These are phyloP conservation scores for Teunomyces barrocoloradensis DNA, from an alignment of 805 yeast species.

Conservation along the genomic window DNA sequence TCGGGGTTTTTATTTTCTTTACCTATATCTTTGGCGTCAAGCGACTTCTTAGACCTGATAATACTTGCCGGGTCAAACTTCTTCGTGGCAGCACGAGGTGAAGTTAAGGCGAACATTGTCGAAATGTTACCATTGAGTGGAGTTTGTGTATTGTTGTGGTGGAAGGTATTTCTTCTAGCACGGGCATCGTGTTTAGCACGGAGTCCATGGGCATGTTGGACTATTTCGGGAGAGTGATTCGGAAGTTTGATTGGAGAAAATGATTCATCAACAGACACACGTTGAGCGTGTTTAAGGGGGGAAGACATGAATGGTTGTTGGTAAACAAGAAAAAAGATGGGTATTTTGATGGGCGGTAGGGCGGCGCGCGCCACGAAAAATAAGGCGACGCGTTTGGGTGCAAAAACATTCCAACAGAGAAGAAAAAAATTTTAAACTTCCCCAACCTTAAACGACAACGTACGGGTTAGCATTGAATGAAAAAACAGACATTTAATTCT, in stretches of 20 bases:
- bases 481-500: neutral
- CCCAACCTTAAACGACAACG: neutral
- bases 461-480: neutral
- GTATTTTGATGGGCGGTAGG: neutral
- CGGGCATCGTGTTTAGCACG: slow-evolving; percentile 31
- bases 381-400: slow-evolving; percentile 1
- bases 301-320: slow-evolving; percentile 5
- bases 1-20: slow-evolving; percentile 14
- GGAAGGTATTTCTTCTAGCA: slow-evolving; percentile 22
- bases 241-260: slow-evolving; percentile 16
- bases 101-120: slow-evolving; percentile 10
- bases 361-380: slow-evolving; percentile 1
- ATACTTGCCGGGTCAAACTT: slow-evolving; percentile 10
- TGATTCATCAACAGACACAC: slow-evolving; percentile 10
- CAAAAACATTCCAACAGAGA: neutral
- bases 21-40: slow-evolving; percentile 14
- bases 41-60: slow-evolving; percentile 13
- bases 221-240: slow-evolving; percentile 7
- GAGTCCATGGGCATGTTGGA: slow-evolving; percentile 44
- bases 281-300: slow-evolving; percentile 6
- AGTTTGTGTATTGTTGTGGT: slow-evolving; percentile 8
- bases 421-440: neutral
- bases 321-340: slow-evolving; percentile 1
- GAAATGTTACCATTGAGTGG: slow-evolving; percentile 6
- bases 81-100: slow-evolving; percentile 10